Evolutionary conservation across 176 grass and related monocot genomes (phyloP), one percentile per base, ranked within the genome.

Genomic region (Zoysia pacifica): DNA sequence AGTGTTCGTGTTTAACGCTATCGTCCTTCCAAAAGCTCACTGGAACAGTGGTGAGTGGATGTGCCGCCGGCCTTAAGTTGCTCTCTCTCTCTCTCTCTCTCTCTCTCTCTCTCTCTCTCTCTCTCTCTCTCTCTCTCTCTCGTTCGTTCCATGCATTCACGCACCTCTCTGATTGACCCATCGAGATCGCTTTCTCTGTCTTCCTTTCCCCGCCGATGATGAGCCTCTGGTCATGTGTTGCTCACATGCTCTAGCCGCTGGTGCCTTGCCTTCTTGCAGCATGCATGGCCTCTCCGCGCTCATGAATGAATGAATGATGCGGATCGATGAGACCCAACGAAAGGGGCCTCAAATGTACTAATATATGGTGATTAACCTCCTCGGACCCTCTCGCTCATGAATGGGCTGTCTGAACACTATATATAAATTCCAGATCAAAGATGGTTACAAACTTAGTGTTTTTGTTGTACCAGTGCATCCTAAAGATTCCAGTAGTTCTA

Each of bases 401-500:
- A 84, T 69, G 75, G n/a, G 41, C 75, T 75, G 81, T 41, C 63
- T 42, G 36, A 40, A 69, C 71, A 54, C 75, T 62, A 28, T 28
- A 28, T 28, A 28, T 28, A 35, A 69, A 69, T 83, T 61, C 45
- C 20, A 19, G 51, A 73, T 83, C 62, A 83, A 75, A 75, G 53
- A 79, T 4, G 14, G 52, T 14, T 47, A 7, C 4, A 9, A n/a
- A 9, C 7, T 28, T 52, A 70, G 54, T 18, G 43, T 46, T 50
- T 18, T 35, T 69, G 44, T 58, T 51, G 20, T 8, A 59, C 0
- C 7, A 28, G 18, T 19, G 7, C 7, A 28, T 56, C 5, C 5
- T 54, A 18, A 2, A 18, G 6, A 28, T 28, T 28, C 28, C 28
- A 28, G 28, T 28, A 28, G 28, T 28, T n/a, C 52, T 54, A 59